These are phyloP conservation scores for Boechera retrofracta DNA, from an alignment of 345 rosid species.

Conservation along the genomic window DNA sequence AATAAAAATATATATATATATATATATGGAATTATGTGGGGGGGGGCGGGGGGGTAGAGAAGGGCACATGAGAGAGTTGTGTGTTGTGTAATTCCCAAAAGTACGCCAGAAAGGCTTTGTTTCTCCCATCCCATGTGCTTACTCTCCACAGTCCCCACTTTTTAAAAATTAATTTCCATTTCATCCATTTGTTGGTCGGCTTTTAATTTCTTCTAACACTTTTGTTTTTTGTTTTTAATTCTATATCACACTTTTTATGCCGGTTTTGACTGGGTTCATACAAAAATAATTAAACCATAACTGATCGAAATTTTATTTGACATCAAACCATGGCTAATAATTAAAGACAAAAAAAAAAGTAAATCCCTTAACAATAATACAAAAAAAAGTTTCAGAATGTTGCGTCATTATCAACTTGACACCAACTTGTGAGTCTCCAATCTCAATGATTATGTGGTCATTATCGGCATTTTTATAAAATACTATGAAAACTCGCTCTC, in stretches of 20 bases:
- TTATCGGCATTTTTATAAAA: slow-evolving; percentile 21
- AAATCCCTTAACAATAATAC: not conserved
- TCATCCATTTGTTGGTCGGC: slow-evolving; percentile 24
- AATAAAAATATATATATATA: not conserved
- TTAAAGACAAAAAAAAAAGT: slow-evolving; percentile 4
- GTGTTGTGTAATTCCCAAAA: slow-evolving; percentile 29
- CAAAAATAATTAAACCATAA: too few species aligned
- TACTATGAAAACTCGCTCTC: slow-evolving; percentile 27
- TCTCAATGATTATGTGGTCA: slow-evolving; percentile 38
- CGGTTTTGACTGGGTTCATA: slow-evolving; percentile 21
- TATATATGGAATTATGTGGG: not conserved
- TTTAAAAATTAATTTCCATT: not conserved
- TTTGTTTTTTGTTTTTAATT: not conserved
- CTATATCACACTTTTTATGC: slow-evolving; percentile 30
- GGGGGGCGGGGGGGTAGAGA: not conserved
- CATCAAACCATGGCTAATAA: not conserved
- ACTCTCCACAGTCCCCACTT: slow-evolving; percentile 38
- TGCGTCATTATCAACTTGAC: slow-evolving; percentile 27
- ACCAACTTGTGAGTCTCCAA: slow-evolving; percentile 26
- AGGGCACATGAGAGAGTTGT: slow-evolving; percentile 34
- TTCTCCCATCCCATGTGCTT: slow-evolving; percentile 43
- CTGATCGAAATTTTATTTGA: not conserved
- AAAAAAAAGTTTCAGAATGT: slow-evolving; percentile 14
- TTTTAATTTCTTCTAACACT: slow-evolving; percentile 13
- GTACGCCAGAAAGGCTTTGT: slow-evolving; percentile 11